Base-by-base conservation (phyloP, 805 yeast genomes). In the Cyberlindnera maclurae region DNA sequence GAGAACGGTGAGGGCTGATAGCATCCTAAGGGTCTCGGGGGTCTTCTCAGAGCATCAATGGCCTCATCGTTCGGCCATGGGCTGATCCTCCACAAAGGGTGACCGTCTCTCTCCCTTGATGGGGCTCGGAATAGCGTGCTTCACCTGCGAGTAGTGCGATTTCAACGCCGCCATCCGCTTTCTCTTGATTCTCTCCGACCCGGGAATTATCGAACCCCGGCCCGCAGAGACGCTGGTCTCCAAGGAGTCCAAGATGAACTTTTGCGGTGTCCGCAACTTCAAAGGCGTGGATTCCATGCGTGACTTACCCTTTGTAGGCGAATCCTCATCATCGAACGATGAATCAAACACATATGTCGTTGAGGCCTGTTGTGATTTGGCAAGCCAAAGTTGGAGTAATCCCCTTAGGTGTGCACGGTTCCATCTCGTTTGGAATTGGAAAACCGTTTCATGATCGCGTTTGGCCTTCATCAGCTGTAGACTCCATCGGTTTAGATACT, bases 71-170 rank as follows among this genome's bases (percentile, higher is more conserved):
- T 26, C 28, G 12, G 9, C 28, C 28, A 26, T 26, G 28, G 28
- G 9, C 12, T 26, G 9, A 20, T 5, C 24, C 8, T 6, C 24
- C 24, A 5, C 24, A 20, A 20, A 20, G 8, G 24, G 24, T 20
- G 24, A 8, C 24, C 24, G 24, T 20, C 24, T 8, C 6, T 32
- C 20, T 9, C 5, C 18, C 30, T 45, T 42, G 15, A 62, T 33
- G 5, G 70, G 70, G 43, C 67, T 62, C 16, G 69, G 70, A 9
- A 64, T 57, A 1, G 65, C 65, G 17, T 43, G 43, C 24, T 60
- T 58, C 3, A 60, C 56, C 35, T 57, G 57, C 12, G 61, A 57
- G 34, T 63, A 66, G 30, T 55, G 62, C 9, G 51, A 48, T 31
- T 49, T 63, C 49, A 62, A 50, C 3, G 65, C 68, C 35, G 63